Evolutionary conservation across 805 yeast genomes (phyloP).

Genomic region (Starmerella sirachaensis): DNA sequence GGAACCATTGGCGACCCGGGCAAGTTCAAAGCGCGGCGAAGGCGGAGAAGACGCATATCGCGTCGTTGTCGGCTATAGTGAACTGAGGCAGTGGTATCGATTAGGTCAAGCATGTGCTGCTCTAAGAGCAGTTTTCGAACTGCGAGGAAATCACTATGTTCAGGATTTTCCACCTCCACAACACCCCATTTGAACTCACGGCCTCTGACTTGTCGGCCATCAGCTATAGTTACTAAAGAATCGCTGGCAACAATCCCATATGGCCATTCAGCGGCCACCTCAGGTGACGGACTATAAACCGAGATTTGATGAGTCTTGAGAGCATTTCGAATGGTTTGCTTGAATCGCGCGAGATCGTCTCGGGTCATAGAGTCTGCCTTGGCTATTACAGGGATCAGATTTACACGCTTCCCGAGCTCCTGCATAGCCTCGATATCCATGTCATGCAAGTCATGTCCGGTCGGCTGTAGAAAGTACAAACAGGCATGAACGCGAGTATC

Average conservation of each 20-base stretch:
- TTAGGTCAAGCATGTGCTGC: slow-evolving; percentile 71
- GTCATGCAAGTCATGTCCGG: slow-evolving; percentile 76
- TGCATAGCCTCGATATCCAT: slow-evolving; percentile 83
- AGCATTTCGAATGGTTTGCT: slow-evolving; percentile 60
- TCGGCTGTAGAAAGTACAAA: slow-evolving; percentile 80
- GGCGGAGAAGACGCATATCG: slow-evolving; percentile 23
- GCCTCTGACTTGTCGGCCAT: slow-evolving; percentile 59
- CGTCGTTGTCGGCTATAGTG: slow-evolving; percentile 69
- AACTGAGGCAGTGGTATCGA: slow-evolving; percentile 64
- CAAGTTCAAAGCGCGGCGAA: slow-evolving; percentile 11
- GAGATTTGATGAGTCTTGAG: slow-evolving; percentile 75
- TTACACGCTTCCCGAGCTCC: slow-evolving; percentile 64
- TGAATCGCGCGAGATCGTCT: slow-evolving; percentile 54
- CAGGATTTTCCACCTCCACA: slow-evolving; percentile 77
- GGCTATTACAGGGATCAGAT: slow-evolving; percentile 79
- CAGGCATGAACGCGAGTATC: slow-evolving; percentile 88
- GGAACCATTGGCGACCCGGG: neutral
- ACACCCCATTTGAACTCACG: slow-evolving; percentile 86
- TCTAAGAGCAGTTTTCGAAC: slow-evolving; percentile 67
- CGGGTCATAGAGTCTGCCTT: slow-evolving; percentile 77
- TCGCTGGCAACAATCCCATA: slow-evolving; percentile 53
- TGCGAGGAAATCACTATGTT: slow-evolving; percentile 74
- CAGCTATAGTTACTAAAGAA: slow-evolving; percentile 43
- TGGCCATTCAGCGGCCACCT: slow-evolving; percentile 70
- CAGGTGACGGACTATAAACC: slow-evolving; percentile 41